Conservation (phyloP, 768 basidiomycete species). For the Sarcomyxa edulis region DNA sequence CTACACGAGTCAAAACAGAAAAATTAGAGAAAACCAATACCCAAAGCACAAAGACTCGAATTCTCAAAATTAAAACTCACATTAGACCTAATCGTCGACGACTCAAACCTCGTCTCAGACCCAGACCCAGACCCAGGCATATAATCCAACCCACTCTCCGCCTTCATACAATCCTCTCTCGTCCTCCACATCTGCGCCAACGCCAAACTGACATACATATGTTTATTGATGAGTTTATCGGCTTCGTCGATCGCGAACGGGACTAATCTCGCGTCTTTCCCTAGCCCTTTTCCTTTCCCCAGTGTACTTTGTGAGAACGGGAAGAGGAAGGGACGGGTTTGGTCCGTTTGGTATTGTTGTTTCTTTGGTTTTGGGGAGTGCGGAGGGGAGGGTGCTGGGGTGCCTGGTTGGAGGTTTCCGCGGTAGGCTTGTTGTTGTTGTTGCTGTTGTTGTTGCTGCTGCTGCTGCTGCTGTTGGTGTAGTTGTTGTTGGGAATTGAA, state of each 20-base stretch:
- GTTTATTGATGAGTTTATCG: slow-evolving; percentile 80
- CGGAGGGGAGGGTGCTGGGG: slow-evolving; percentile 88
- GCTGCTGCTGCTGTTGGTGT: slow-evolving; percentile 24
- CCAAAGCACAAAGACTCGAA: slow-evolving; percentile 1
- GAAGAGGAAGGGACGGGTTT: slow-evolving; percentile 88
- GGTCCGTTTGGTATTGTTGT: slow-evolving; percentile 98
- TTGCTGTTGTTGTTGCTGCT: slow-evolving; percentile 26
- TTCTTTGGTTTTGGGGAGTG: slow-evolving; percentile 89
- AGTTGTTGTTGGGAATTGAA: slow-evolving; percentile 9
- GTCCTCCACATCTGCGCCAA: slow-evolving; percentile 94
- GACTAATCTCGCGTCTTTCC: slow-evolving; percentile 64
- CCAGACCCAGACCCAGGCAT: slow-evolving; percentile 73
- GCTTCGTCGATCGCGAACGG: slow-evolving; percentile 97
- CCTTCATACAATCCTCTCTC: slow-evolving; percentile 90
- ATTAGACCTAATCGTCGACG: slow-evolving; percentile 39
- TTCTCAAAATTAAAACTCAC: slow-evolving; percentile 19
- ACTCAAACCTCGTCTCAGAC: slow-evolving; percentile 50
- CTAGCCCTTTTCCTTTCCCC: slow-evolving; percentile 22
- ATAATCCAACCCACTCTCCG: slow-evolving; percentile 86
- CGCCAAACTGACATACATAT: slow-evolving; percentile 86
- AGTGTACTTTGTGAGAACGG: slow-evolving; percentile 86
- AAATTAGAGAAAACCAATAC: slow-evolving; percentile 4
- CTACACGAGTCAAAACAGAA: too few relatives aligned
- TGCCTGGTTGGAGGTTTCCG: slow-evolving; percentile 62
- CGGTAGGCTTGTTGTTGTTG: slow-evolving; percentile 29